phyloP scores from a whole-genome alignment of 2,329 filamentous ascomycete species.

The Clonostachys solani region DNA sequence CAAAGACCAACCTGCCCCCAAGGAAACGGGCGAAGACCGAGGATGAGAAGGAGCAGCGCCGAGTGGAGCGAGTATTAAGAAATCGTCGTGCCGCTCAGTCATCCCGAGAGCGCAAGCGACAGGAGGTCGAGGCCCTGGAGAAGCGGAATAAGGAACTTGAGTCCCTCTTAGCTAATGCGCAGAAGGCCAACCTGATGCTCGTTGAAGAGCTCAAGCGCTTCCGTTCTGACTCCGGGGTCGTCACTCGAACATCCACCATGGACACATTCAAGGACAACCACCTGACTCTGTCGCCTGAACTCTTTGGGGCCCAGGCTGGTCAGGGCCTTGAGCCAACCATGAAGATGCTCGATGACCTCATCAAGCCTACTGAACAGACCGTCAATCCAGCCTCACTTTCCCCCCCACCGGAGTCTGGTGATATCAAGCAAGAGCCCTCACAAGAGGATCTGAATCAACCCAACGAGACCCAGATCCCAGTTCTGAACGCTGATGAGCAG shows the following conservation, averaged over 20 bases:
- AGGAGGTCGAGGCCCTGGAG: conserved; percentile 83
- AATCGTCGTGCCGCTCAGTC: conserved; percentile 96
- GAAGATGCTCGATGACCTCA: conserved; percentile 34
- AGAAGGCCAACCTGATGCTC: conserved; percentile 45
- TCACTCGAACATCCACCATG: conserved; percentile 18
- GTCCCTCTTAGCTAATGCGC: conserved; percentile 54
- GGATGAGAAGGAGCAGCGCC: conserved; percentile 96
- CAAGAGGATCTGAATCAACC: conserved; percentile 9
- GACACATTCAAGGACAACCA: conserved; percentile 30
- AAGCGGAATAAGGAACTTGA: conserved; percentile 69
- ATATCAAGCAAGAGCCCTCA: conserved; percentile 1
- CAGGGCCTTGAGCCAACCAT: conserved; percentile 19
- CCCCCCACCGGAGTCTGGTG: conserved; percentile 37
- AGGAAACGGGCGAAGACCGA: conserved; percentile 98
- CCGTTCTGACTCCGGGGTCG: conserved; percentile 34
- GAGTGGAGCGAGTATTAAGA: conserved; percentile 93
- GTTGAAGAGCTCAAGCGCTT: conserved; percentile 46
- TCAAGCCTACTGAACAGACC: conserved; percentile 31
- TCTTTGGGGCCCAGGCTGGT: conserved; percentile 46
- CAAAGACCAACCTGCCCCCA: conserved; percentile 92
- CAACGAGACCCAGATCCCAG: conserved; percentile 17
- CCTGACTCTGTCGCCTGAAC: conserved; percentile 53
- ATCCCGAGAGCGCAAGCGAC: conserved; percentile 87
- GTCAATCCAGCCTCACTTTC: conserved; percentile 60
- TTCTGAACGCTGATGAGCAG: conserved; percentile 10